Base-by-base conservation (phyloP, 164 flowering plant genomes). In the Liriodendron chinense region DNA sequence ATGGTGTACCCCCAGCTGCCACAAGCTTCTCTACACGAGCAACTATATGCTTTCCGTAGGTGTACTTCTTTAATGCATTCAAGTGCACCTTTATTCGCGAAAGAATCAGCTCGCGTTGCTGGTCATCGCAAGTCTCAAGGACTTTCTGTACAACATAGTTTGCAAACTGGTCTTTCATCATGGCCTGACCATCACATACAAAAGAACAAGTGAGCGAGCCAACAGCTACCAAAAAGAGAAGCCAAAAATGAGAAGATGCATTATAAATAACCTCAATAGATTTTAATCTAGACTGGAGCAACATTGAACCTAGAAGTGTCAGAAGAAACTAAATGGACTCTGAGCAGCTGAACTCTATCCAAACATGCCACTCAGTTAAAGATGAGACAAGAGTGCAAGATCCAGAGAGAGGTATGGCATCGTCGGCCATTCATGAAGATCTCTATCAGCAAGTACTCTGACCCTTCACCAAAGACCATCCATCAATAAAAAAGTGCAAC, bases 11-110 rank as follows among this genome's bases (percentile, higher is more conserved):
- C 73, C 96, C 98, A 76, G 98, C 92, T 18, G 95, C 91, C 82
- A 93, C 95, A 77, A 93, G 94, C 85, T 93, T 93, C 86, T 93
- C 94, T 74, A 93, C 98, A 74, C 94, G 98, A 0, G 96, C 98
- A 81, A 93, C 96, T 77, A 92, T 93, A 74, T 93, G 98, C 85
- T 93, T 93, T 79, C 98, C 96, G 59, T 93, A 93, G 66, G 96
- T 93, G 79, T 87, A 92, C 85, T 90, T 93, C 85, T 93, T 93
- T 82, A 93, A 84, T 7, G 94, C 91, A 86, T 86, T 90, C 87
- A 93, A 83, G 79, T 93, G 98, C 74, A 88, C 92, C 82, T 92
- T 93, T 64, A 93, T 93, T 72, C 96, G 89, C 24, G 82, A 85
- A 59, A 93, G 92, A 75, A 92, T 88, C 62, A 90, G 83, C 76